Conservation (phyloP, 345 rosid species). For the Ricinus communis region DNA sequence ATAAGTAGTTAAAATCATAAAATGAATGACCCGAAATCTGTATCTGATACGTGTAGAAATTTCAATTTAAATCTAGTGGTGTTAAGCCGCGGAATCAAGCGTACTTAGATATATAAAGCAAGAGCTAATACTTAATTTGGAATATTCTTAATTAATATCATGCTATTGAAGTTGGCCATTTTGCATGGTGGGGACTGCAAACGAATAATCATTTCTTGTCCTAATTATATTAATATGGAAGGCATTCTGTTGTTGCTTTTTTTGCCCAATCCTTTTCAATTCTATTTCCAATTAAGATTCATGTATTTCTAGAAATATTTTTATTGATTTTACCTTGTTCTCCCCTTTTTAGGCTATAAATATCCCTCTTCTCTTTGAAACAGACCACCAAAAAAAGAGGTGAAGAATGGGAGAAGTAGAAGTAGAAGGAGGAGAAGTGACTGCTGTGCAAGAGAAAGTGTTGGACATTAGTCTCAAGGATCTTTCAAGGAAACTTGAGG, state of each 20-base stretch:
- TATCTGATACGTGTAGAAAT: background rate
- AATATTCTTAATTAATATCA: slow-evolving; percentile 30
- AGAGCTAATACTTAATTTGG: slow-evolving; percentile 13
- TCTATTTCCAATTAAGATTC: background rate
- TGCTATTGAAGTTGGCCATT: slow-evolving; percentile 28
- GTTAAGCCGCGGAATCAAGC: background rate
- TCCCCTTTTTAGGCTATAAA: slow-evolving; percentile 18
- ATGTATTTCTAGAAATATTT: background rate
- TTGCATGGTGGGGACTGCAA: slow-evolving; percentile 29
- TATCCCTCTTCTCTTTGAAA: slow-evolving; percentile 7
- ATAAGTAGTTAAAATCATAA: slow-evolving; percentile 10
- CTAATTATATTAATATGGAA: slow-evolving; percentile 25
- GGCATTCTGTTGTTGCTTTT: slow-evolving; percentile 19
- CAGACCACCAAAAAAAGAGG: background rate
- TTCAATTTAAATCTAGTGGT: background rate
- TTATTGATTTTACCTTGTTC: background rate
- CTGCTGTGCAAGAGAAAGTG: slow-evolving; percentile 20
- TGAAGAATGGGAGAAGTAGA: slow-evolving; percentile 21
- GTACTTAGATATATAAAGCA: background rate
- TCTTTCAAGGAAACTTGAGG: slow-evolving; percentile 42
- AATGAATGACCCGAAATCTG: slow-evolving; percentile 3
- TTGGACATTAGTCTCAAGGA: slow-evolving; percentile 45
- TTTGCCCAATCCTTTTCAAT: slow-evolving; percentile 3
- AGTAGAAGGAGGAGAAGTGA: slow-evolving; percentile 15
- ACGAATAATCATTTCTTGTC: slow-evolving; percentile 31